Percentiles rank a stretch among this genome's conserved stretches.
Conservation (phyloP, 2,329 filamentous ascomycete genomes). For the Colletotrichum lini region DNA sequence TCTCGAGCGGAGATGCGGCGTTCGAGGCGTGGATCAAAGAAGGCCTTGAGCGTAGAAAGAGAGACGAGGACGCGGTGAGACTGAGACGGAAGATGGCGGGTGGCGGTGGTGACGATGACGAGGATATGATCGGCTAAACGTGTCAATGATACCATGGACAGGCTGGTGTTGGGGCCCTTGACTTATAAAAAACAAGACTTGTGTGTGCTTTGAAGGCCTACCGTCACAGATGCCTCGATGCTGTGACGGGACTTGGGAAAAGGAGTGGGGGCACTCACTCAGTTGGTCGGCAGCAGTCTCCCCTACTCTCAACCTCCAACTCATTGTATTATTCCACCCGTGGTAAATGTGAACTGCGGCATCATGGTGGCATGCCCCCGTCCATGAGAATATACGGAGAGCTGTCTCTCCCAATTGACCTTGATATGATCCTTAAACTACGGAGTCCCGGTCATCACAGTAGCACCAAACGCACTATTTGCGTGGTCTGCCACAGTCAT, state of each 20-base stretch:
- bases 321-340: no score
- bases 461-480: no score
- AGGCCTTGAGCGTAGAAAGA: constrained; percentile 69
- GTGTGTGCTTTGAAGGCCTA: not conserved
- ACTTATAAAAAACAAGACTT: not conserved
- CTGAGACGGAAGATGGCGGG: constrained; percentile 41
- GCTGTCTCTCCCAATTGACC: no score
- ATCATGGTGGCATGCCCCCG: no score
- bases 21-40: constrained; percentile 83
- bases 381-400: no score
- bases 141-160: constrained; percentile 30
- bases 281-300: no score
- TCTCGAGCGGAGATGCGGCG: constrained; percentile 73
- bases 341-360: no score
- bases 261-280: no score
- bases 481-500: no score
- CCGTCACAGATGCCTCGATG: not conserved
- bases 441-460: no score
- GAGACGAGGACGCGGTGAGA: constrained; percentile 42
- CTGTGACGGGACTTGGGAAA: not conserved
- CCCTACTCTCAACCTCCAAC: no score
- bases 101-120: constrained; percentile 37
- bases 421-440: no score
- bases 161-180: not conserved
- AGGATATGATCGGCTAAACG: constrained; percentile 40